Base-by-base conservation (phyloP, 75 land plant genomes). In the Chamaecyparis obtusa region DNA sequence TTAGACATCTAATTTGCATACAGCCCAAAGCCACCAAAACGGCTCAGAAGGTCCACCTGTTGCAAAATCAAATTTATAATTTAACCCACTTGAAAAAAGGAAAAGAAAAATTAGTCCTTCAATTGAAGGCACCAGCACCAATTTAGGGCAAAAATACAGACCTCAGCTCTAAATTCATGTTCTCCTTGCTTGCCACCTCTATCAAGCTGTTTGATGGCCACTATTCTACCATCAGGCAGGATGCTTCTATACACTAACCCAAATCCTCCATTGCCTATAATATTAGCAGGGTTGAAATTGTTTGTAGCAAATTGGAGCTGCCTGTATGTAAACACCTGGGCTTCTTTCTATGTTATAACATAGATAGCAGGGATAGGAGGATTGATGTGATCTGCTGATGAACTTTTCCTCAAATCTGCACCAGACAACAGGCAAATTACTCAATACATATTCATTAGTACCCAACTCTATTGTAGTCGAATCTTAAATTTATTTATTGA, bases 141-240 rank as follows among this genome's bases (percentile, higher is more conserved):
- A 51, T 51, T 10, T 75, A 54, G 77, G 43, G 24, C 37, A 72
- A 46, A 49, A 19, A 64, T 16, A 37, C 81, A 44, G 44, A 93
- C 98, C 98, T 96, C 98, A 77, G 92, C 91, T 85, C 92, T 93
- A 89, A 96, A 96, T 83, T 96, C 98, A 77, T 90, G 93, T 49
- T 95, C 98, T 49, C 98, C 98, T 56, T 96, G 98, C 83, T 92
- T 95, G 79, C 96, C 94, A 7, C 89, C 86, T 51, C 89, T 91
- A 92, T 95, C 95, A 91, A 96, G 91, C 85, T 90, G 86, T 88
- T 96, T 96, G 81, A 95, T 92, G 8, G 98, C 98, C 74, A 90
- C 91, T 69, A 89, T 90, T 78, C 91, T 89, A 27, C 96, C 95
- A 87, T 96, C 92, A 7, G 77, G 60, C 4, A 96, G 90, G 32